Evolutionary conservation across 225 moss, liverwort and hornwort species (phyloP).

Genomic region (Sphagnum tenellum): DNA sequence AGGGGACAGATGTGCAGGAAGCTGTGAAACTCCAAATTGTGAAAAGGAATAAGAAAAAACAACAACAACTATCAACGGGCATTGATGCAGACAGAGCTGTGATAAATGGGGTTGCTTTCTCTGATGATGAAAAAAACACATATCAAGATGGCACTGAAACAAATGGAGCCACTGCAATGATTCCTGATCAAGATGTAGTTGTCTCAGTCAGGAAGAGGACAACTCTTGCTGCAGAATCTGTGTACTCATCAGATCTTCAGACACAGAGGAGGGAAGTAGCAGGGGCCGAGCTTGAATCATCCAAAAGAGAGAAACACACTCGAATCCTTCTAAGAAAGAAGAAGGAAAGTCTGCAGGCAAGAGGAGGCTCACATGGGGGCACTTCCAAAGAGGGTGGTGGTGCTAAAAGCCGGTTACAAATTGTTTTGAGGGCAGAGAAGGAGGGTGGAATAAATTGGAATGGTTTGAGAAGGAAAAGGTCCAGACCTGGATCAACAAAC

Average conservation of each 20-base stretch:
- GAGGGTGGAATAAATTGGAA: slow-evolving; percentile 58
- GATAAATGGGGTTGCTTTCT: slow-evolving; percentile 33
- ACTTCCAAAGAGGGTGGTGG: slow-evolving; percentile 7
- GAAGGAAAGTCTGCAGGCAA: neutral
- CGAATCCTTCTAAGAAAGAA: slow-evolving; percentile 34
- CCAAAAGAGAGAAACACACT: slow-evolving; percentile 25
- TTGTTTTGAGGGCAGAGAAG: slow-evolving; percentile 30
- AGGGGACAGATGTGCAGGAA: slow-evolving; percentile 84
- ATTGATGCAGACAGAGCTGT: slow-evolving; percentile 26
- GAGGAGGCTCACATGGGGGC: slow-evolving; percentile 6
- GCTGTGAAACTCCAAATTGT: slow-evolving; percentile 85
- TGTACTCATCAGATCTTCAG: slow-evolving; percentile 2
- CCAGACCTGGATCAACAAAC: slow-evolving; percentile 37
- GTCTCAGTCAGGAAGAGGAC: slow-evolving; percentile 7
- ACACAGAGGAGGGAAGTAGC: slow-evolving; percentile 11
- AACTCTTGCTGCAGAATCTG: slow-evolving; percentile 5
- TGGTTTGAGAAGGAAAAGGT: slow-evolving; percentile 82
- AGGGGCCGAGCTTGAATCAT: neutral
- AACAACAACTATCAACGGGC: slow-evolving; percentile 33
- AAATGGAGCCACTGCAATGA: neutral
- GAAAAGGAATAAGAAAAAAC: slow-evolving; percentile 61
- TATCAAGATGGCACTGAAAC: slow-evolving; percentile 7
- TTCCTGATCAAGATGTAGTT: slow-evolving; percentile 12
- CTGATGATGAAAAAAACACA: slow-evolving; percentile 20
- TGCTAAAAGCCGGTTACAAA: slow-evolving; percentile 28